phyloP scores from a whole-genome alignment of 164 flowering plant genomes.

The Dillenia suffruticosa region DNA sequence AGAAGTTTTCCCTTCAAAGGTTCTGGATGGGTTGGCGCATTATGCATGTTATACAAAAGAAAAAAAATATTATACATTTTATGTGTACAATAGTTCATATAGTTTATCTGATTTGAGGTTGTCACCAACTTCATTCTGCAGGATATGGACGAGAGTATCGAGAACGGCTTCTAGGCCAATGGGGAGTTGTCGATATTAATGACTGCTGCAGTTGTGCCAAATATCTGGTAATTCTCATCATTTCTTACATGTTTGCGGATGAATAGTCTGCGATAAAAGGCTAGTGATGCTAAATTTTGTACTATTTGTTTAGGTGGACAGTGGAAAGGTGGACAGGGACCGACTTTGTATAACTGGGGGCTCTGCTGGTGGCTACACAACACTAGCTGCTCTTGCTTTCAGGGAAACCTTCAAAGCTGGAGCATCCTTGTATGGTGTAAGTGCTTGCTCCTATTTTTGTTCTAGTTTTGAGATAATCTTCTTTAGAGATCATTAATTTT shows the following conservation, averaged over 20 bases:
- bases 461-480: too few relatives aligned
- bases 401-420: constrained; percentile 86
- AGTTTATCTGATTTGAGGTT: constrained; percentile 6
- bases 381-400: constrained; percentile 93
- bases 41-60: too few relatives aligned
- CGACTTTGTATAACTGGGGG: constrained; percentile 86
- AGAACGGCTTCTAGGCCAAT: constrained; percentile 69
- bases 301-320: constrained; percentile 55
- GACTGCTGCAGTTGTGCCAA: constrained; percentile 97
- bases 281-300: background rate
- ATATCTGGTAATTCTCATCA: constrained; percentile 51
- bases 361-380: constrained; percentile 98
- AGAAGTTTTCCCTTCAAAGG: too few relatives aligned
- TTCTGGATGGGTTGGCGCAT: too few relatives aligned
- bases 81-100: background rate
- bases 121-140: constrained; percentile 23
- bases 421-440: constrained; percentile 94
- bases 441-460: constrained; percentile 22
- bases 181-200: constrained; percentile 96
- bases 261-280: too few relatives aligned
- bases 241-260: background rate
- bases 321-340: constrained; percentile 72
- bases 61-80: too few relatives aligned
- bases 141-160: constrained; percentile 96
- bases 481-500: too few relatives aligned